A percentile compares a stretch with the other conserved stretches of the same genome.
phyloP scores from a whole-genome alignment of 2,329 filamentous ascomycete genomes.

The Curvularia sp. region DNA sequence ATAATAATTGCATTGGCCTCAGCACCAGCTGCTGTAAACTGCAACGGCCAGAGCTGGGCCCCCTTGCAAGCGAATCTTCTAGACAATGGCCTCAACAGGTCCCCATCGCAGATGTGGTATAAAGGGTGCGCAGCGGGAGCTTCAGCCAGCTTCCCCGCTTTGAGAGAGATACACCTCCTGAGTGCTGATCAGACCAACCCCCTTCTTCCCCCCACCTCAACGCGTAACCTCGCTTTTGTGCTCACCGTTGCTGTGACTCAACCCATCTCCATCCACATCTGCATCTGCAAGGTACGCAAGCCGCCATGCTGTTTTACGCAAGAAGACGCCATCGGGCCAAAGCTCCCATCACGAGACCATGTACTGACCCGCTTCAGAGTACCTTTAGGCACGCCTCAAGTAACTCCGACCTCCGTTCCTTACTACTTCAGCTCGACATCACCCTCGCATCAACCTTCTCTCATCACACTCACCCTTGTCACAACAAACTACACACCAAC shows the following conservation, averaged over 20 bases:
- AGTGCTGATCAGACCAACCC: conserved; percentile 24
- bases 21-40: background rate
- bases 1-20: conserved; percentile 2
- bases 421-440: conserved; percentile 39
- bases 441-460: conserved; percentile 25
- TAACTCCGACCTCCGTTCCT: conserved; percentile 36
- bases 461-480: background rate
- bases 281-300: conserved; percentile 41
- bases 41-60: conserved; percentile 11
- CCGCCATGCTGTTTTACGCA: conserved; percentile 28
- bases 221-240: conserved; percentile 4
- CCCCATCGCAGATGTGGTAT: conserved; percentile 14
- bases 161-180: conserved; percentile 18
- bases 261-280: conserved; percentile 22
- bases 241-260: conserved; percentile 11
- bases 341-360: conserved; percentile 47
- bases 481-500: conserved; percentile 30
- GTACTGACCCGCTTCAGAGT: conserved; percentile 41
- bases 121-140: conserved; percentile 21
- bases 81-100: conserved; percentile 17
- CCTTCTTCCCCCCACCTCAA: conserved; percentile 8
- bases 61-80: conserved; percentile 18
- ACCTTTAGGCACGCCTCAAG: conserved; percentile 9
- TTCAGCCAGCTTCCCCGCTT: conserved; percentile 26
- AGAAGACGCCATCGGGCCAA: conserved; percentile 37